Conservation (phyloP, 139 green algal genomes). For the Tetraselmis chui region DNA sequence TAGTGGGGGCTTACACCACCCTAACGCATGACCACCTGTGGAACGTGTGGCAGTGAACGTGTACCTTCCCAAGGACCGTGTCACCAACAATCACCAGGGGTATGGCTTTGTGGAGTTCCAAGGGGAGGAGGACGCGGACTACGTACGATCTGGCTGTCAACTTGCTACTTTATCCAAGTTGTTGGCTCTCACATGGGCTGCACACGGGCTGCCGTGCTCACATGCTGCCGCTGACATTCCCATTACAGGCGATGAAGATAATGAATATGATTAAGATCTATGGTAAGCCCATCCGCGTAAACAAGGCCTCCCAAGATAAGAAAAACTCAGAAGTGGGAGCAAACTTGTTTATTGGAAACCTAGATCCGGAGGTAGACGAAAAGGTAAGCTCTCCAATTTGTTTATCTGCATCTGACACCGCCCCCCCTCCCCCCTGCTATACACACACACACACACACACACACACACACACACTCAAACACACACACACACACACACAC, state of each 20-base stretch:
- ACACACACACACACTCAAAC: too few species aligned
- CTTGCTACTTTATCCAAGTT: neutral
- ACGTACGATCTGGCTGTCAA: constrained; percentile 53
- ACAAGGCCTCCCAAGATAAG: constrained; percentile 84
- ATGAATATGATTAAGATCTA: constrained; percentile 96
- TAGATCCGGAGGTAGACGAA: constrained; percentile 95
- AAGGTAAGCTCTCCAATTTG: constrained; percentile 59
- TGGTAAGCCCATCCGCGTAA: constrained; percentile 93
- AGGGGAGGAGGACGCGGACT: constrained; percentile 90
- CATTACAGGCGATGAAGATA: constrained; percentile 91
- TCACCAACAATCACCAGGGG: constrained; percentile 91
- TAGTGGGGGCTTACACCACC: too few species aligned
- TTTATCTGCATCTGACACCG: neutral
- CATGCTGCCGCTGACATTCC: too few species aligned
- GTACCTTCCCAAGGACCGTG: constrained; percentile 96
- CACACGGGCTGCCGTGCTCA: neutral
- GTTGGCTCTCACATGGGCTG: neutral
- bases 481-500: too few species aligned
- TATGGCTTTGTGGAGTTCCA: constrained; percentile 98
- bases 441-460: too few species aligned
- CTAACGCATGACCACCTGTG: too few species aligned
- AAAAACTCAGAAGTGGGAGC: constrained; percentile 81
- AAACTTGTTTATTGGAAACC: constrained; percentile 97
- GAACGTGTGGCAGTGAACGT: constrained; percentile 74
- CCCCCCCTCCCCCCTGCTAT: neutral